Evolutionary conservation across 2,329 filamentous ascomycete species (phyloP).

Genomic region (Talaromyces sp.): DNA sequence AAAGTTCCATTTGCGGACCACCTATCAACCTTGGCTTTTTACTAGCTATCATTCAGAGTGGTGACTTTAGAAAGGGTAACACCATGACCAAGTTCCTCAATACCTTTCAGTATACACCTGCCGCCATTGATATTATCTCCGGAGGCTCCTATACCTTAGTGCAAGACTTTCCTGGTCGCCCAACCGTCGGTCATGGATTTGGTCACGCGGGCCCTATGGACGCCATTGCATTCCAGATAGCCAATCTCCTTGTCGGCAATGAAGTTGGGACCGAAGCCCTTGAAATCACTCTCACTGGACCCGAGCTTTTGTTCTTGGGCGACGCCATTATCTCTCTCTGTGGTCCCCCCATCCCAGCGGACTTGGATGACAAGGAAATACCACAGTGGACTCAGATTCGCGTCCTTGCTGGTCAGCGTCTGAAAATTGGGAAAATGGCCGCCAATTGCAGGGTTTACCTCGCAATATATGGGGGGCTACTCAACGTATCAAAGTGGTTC

Average conservation of each 20-base stretch:
- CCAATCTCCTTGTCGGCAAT: slow-evolving; percentile 59
- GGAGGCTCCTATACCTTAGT: slow-evolving; percentile 57
- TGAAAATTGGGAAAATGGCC: slow-evolving; percentile 53
- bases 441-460: not conserved
- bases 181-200: slow-evolving; percentile 56
- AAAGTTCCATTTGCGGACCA: slow-evolving; percentile 41
- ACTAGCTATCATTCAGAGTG: slow-evolving; percentile 46
- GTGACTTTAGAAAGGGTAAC: slow-evolving; percentile 47
- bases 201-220: slow-evolving; percentile 57
- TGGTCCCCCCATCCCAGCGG: slow-evolving; percentile 53
- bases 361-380: slow-evolving; percentile 48
- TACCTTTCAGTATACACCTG: slow-evolving; percentile 48
- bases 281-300: slow-evolving; percentile 60
- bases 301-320: slow-evolving; percentile 55
- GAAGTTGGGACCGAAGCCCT: slow-evolving; percentile 50
- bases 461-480: not conserved
- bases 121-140: slow-evolving; percentile 55
- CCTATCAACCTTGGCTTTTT: slow-evolving; percentile 59
- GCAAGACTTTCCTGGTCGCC: slow-evolving; percentile 58
- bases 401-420: slow-evolving; percentile 49
- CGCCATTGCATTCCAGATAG: not conserved
- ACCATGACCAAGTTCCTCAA: slow-evolving; percentile 58
- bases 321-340: slow-evolving; percentile 56
- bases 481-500: slow-evolving; percentile 44
- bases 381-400: slow-evolving; percentile 56